Base-by-base conservation (phyloP, 2,329 filamentous ascomycete species). In the Lecanicillium sp. region DNA sequence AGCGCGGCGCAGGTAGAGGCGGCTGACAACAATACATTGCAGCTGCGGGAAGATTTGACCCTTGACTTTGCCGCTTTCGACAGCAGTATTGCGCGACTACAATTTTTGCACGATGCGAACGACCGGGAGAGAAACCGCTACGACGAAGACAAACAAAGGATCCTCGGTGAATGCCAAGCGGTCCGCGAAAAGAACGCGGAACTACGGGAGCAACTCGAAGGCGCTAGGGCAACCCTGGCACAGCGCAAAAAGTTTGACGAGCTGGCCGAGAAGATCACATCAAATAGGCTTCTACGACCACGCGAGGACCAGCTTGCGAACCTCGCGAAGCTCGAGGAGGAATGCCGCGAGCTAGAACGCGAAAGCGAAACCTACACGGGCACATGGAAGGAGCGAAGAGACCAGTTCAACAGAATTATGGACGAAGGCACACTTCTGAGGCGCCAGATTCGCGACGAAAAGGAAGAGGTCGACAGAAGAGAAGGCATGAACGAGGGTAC, bases 61-160 rank as follows among this genome's bases (percentile, higher is more conserved):
- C 80, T 95, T 54, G 91, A 97, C 66, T 93, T 96, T 59, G 86
- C 87, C 12, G 83, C 88, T 15, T 90, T 96, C 56, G 87, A 95
- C 64, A 87, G 81, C 67, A 88, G 83, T 61, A 86, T 96, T 55
- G 80, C 87, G 27, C 88, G 91, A 48, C 86, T 95, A 32, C 90
- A 96, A 58, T 88, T 95, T 60, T 82, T 95, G 1, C 79, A 86
- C 45, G 81, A 84, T 23, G 90, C 88, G 62, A 96, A 97, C 64
- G 79, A 78, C 53, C 79, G 79, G 47, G 90, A 97, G 68, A 84
- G 91, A 46, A 80, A 86, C 57, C 83, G 90, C 38, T 97, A 96
- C 67, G 82, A 83, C 5, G 75, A 78, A 2, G 87, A 95, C 62
- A 91, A 94, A 60, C 71, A 83, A 42, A 81, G 82, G 52, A 96